Conservation (phyloP, 176 grass and related monocot species). For the Saccharum spontaneum region DNA sequence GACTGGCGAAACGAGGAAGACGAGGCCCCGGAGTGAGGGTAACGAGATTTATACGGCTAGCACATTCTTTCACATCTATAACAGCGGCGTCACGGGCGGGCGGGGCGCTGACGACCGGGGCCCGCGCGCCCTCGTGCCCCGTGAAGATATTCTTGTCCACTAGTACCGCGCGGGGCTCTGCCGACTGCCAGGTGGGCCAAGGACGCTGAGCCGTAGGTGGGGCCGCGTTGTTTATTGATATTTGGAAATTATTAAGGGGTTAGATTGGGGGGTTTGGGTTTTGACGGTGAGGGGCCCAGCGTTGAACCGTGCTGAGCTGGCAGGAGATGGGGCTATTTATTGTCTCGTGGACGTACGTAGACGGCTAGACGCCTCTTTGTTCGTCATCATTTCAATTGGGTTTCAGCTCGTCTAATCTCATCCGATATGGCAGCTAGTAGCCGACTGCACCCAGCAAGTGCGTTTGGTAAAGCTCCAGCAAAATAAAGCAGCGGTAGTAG, state of each 20-base stretch:
- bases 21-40: neutral
- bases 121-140: conserved; percentile 2
- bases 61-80: conserved; percentile 37
- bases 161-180: neutral
- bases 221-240: neutral
- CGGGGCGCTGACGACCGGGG: neutral
- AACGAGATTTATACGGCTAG: conserved; percentile 39
- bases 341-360: neutral
- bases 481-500: neutral
- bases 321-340: neutral
- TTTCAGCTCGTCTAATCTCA: neutral
- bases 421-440: neutral
- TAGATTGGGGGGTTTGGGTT: conserved; percentile 15
- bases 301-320: conserved; percentile 37
- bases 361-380: neutral
- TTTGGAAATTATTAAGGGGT: neutral
- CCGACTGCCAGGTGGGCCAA: neutral
- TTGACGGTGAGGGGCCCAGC: conserved; percentile 29
- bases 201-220: too few relatives aligned
- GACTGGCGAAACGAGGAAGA: conserved; percentile 22
- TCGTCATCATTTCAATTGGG: neutral
- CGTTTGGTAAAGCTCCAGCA: conserved; percentile 25
- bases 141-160: conserved; percentile 31
- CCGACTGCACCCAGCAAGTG: neutral
- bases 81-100: conserved; percentile 10